Base-by-base conservation (phyloP, 73 alveolate genomes). In the Paramecium tetraurelia region DNA sequence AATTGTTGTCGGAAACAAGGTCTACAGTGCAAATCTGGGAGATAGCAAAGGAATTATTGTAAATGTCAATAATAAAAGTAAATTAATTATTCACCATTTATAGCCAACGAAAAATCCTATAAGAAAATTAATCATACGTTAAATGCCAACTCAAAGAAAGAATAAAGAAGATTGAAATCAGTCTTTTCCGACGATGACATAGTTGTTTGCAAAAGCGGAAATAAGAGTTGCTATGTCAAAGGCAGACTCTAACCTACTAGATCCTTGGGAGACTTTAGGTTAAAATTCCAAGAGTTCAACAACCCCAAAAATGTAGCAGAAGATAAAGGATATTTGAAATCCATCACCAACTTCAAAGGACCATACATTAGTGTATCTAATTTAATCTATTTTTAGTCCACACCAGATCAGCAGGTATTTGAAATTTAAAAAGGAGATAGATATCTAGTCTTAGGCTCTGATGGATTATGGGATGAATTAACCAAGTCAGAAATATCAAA, bases 401-500 rank as follows among this genome's bases (percentile, higher is more conserved):
- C 71, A 12, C 99, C 99, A 24, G 99, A 97, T 58, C 85, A 97
- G 14, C 7, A 94, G 72, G 86, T 92, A 38, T 88, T 90, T 53
- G 95, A 97, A 48, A 76, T 97, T 59, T 80, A 96, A 31, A 69
- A 90, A 33, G 93, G 95, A 36, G 99, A 97, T 94, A 95, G 96
- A 87, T 97, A 59, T 93, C 58, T 97, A 41, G 93, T 97, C 21
- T 75, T 97, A 71, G 99, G 97, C 0, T 92, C 97, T 29, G 99
- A 97, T 93, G 99, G 99, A 9, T 80, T 97, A 22, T 97, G 99
- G 99, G 99, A 97, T 95, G 97, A 96, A 89, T 38, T 97, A 76
- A 92, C 92, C 11, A 93, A 96, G 40, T 92, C 93, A 58, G 93
- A 95, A 75, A 93, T 95, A 2, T 94, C 96, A 40, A 93, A 92